Evolutionary conservation across 169 alveolate genomes (phyloP), one percentile per base, ranked within the genome.

Genomic region (Eimeria sp.): DNA sequence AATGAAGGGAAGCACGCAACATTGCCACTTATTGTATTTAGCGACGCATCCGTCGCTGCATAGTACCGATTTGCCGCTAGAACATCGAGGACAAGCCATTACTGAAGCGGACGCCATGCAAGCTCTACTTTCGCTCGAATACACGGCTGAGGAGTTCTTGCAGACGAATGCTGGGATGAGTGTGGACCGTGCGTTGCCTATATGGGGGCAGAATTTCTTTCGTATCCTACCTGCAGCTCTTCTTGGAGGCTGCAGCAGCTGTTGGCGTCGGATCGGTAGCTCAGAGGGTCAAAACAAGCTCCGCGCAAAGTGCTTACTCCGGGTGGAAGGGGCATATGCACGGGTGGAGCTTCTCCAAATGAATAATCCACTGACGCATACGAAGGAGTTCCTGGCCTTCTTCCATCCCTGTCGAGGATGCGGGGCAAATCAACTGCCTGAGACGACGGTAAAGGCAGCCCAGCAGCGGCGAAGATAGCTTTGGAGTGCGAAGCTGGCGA

Each of bases 241-340:
- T 88, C 94, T 30, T 93, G 96, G 47, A 93, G 65, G 91, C 94
- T 70, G 88, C 96, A 93, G 96, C 96, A 93, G 94, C 80, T 82
- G 87, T 93, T 78, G 61, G 86, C 57, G 67, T 93, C 89, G 27
- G 58, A 43, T 67, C 89, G 40, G 89, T 22, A 80, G 61, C 89
- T 82, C 51, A 34, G 67, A 14, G 96, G 76, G 30, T 63, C 93
- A 45, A 30, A 40, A 80, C 96, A 93, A 25, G 93, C 96, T 20
- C 96, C 96, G 63, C 72, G 76, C 63, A 80, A 73, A 47, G 25
- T 20, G 57, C 13, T 65, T 45, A 93, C 73, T 11, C 92, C 86
- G n/a, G 96, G 96, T 14, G 91, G 87, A 18, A 93, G 93, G 5
- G 96, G 96, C 54, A 93, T 58, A 43, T 30, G 88, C 76, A 82